phyloP scores from a whole-genome alignment of 2,329 filamentous ascomycete genomes.

The Epichloe typhina region DNA sequence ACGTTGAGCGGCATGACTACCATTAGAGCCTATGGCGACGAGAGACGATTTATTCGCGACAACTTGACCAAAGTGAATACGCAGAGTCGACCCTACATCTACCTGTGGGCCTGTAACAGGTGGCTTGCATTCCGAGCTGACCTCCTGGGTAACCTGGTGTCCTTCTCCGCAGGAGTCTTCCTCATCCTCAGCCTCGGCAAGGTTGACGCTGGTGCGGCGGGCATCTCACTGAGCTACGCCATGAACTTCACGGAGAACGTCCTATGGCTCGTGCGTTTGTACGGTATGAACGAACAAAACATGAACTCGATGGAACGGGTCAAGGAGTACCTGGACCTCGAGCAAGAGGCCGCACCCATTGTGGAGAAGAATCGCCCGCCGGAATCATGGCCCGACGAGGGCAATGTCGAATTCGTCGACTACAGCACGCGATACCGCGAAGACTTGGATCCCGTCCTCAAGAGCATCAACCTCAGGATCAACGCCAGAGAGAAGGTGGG shows the following conservation, averaged over 20 bases:
- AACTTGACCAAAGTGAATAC: constrained; percentile 81
- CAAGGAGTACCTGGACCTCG: constrained; percentile 92
- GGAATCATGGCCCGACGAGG: constrained; percentile 71
- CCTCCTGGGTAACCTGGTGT: constrained; percentile 75
- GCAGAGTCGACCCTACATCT: constrained; percentile 88
- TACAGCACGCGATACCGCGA: constrained; percentile 83
- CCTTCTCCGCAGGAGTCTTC: constrained; percentile 88
- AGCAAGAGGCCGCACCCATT: constrained; percentile 74
- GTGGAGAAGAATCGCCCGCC: constrained; percentile 68
- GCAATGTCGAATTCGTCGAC: constrained; percentile 73
- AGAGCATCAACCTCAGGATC: constrained; percentile 75
- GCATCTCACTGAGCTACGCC: constrained; percentile 88
- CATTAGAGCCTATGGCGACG: constrained; percentile 90
- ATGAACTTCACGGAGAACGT: constrained; percentile 96
- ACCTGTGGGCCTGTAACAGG: constrained; percentile 89
- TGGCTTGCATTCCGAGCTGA: constrained; percentile 94
- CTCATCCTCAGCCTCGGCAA: constrained; percentile 71
- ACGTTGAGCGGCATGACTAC: constrained; percentile 90
- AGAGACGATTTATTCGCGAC: constrained; percentile 83
- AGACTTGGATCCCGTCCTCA: constrained; percentile 78
- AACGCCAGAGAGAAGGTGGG: constrained; percentile 82
- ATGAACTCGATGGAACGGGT: constrained; percentile 99
- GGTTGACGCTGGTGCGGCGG: constrained; percentile 82
- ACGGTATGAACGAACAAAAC: constrained; percentile 93
- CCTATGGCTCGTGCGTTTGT: constrained; percentile 87